Evolutionary conservation across 1,284 basidiomycete species (phyloP).

Genomic region (Xerocomus minutiporus): DNA sequence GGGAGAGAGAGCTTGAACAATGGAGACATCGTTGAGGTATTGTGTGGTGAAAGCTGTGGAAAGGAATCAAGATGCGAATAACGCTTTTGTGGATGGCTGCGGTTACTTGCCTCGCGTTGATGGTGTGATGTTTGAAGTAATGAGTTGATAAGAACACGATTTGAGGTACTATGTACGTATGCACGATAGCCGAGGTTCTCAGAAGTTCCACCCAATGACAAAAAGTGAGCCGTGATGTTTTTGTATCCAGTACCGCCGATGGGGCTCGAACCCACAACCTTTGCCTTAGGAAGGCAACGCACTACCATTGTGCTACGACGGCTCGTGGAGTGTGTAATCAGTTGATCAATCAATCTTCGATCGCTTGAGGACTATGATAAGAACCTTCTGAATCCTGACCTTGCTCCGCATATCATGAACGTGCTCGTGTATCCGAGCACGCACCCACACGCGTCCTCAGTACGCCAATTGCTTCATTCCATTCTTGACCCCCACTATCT

Average conservation of each 20-base stretch:
- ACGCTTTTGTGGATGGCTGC: not conserved
- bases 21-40: constrained; percentile 29
- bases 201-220: not conserved
- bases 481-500: constrained; percentile 73
- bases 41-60: not conserved
- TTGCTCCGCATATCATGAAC: constrained; percentile 48
- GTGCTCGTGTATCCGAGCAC: constrained; percentile 78
- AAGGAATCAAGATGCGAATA: not conserved
- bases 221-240: constrained; percentile 25
- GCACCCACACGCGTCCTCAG: constrained; percentile 53
- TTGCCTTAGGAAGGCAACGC: constrained; percentile 40
- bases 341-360: not conserved
- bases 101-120: constrained; percentile 5
- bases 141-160: not conserved
- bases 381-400: not conserved
- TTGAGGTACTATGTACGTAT: not conserved
- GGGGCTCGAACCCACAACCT: constrained; percentile 39
- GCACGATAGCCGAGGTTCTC: not conserved
- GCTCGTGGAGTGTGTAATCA: constrained; percentile 11
- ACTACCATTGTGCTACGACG: constrained; percentile 40
- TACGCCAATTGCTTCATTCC: constrained; percentile 54
- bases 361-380: not conserved
- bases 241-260: constrained; percentile 34
- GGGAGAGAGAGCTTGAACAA: constrained; percentile 57
- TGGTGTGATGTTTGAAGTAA: not conserved